A percentile compares a stretch with the other conserved stretches of the same genome.
These are phyloP conservation scores for Globisporangium spiculum DNA, from an alignment of 352 stramenopile species.

Conservation along the genomic window DNA sequence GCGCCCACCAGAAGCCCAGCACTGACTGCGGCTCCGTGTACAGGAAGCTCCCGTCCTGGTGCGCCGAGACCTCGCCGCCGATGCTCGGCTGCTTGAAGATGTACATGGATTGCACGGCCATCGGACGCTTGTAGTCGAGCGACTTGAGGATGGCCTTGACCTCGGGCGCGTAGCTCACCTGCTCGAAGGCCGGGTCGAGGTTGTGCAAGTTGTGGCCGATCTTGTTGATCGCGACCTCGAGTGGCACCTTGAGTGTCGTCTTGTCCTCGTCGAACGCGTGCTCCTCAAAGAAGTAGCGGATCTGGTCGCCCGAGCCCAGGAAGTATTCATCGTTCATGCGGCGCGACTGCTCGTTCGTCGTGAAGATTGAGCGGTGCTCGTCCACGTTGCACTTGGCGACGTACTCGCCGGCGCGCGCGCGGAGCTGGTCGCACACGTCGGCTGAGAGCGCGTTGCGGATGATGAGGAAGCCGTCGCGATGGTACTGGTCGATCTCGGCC, in stretches of 20 bases:
- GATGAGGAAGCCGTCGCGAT: conserved; percentile 67
- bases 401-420: conserved; percentile 45
- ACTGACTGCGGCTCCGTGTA: conserved; percentile 95
- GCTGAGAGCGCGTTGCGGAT: conserved; percentile 38
- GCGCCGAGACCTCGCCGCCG: conserved; percentile 91
- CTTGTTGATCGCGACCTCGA: conserved; percentile 92
- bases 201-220: conserved; percentile 95
- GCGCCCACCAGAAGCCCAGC: conserved; percentile 93
- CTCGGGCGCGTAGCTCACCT: conserved; percentile 78
- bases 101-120: conserved; percentile 96
- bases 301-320: conserved; percentile 87
- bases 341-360: conserved; percentile 76
- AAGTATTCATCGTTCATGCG: conserved; percentile 93
- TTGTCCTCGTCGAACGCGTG: conserved; percentile 56
- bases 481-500: conserved; percentile 59
- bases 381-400: conserved; percentile 60
- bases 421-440: conserved; percentile 52
- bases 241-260: conserved; percentile 67
- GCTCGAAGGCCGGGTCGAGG: conserved; percentile 78
- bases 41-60: conserved; percentile 97
- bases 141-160: conserved; percentile 75
- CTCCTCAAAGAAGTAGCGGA: conserved; percentile 95
- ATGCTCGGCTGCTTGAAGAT: conserved; percentile 96
- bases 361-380: conserved; percentile 77
- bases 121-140: conserved; percentile 85